These are phyloP conservation scores for Cochlearia excelsa DNA, from an alignment of 345 rosid species.

Conservation along the genomic window DNA sequence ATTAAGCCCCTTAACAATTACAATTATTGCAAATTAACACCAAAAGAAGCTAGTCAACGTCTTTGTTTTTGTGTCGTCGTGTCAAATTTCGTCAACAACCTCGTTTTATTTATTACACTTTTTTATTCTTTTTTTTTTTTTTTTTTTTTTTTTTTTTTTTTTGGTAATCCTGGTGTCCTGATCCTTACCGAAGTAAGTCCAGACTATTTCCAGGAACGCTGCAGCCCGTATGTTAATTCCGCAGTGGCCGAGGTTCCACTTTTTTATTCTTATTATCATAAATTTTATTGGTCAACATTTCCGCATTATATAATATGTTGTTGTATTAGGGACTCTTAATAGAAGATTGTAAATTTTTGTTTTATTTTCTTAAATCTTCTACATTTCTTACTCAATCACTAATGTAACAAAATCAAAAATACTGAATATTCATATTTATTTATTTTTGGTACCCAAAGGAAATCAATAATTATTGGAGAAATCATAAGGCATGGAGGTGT, in stretches of 20 bases:
- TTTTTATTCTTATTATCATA: not conserved
- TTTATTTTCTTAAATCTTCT: no score
- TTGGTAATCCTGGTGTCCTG: no score
- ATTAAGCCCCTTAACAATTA: slow-evolving; percentile 8
- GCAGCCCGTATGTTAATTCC: no score
- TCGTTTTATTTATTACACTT: slow-evolving; percentile 15
- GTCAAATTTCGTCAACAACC: slow-evolving; percentile 20
- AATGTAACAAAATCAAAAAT: no score
- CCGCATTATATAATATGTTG: not conserved
- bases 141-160: no score
- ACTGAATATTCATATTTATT: no score
- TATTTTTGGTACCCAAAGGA: not conserved
- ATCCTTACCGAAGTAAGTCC: no score
- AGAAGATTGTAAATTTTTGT: no score
- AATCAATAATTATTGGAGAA: slow-evolving; percentile 24
- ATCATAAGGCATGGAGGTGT: slow-evolving; percentile 38
- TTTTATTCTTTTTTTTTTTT: not conserved
- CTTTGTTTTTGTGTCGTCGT: not conserved
- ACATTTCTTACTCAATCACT: no score
- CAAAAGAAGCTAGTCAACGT: slow-evolving; percentile 7
- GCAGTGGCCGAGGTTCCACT: no score
- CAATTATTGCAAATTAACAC: not conserved
- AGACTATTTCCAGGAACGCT: no score
- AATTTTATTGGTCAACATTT: slow-evolving; percentile 10
- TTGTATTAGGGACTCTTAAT: not conserved